These are phyloP conservation scores for Scheffersomyces ergatensis DNA, from an alignment of 805 yeast species.

Conservation along the genomic window DNA sequence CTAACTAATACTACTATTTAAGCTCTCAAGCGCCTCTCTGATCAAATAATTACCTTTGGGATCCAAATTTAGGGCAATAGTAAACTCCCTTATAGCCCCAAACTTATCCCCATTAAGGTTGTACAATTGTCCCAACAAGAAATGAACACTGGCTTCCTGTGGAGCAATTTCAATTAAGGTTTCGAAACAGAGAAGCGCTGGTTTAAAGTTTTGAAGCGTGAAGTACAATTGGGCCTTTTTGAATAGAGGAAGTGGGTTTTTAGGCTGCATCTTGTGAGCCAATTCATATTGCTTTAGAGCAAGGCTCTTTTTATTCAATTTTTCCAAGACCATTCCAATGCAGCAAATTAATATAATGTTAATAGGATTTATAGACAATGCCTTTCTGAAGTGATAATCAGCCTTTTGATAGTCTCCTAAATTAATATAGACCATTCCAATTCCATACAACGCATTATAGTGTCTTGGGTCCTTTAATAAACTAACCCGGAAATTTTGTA, in stretches of 20 bases:
- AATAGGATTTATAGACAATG: constrained; percentile 83
- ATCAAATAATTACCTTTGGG: constrained; percentile 89
- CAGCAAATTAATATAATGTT: constrained; percentile 89
- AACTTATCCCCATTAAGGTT: constrained; percentile 69
- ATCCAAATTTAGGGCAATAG: constrained; percentile 85
- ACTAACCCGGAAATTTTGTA: constrained; percentile 78
- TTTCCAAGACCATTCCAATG: constrained; percentile 89
- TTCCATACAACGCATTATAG: constrained; percentile 92
- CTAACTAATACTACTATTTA: constrained; percentile 20
- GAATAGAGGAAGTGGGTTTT: constrained; percentile 81
- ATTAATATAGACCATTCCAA: constrained; percentile 90
- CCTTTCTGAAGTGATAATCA: constrained; percentile 82
- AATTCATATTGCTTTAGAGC: constrained; percentile 81
- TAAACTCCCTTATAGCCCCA: constrained; percentile 80
- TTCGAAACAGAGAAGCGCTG: constrained; percentile 75
- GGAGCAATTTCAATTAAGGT: constrained; percentile 76
- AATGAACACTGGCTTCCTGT: constrained; percentile 92
- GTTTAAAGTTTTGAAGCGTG: constrained; percentile 65
- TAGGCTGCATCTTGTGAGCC: constrained; percentile 82
- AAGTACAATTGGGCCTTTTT: constrained; percentile 83
- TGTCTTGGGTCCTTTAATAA: constrained; percentile 75
- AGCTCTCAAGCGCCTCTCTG: constrained; percentile 73
- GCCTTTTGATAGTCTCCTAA: constrained; percentile 83
- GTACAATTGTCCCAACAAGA: constrained; percentile 82
- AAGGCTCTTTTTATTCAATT: constrained; percentile 59